phyloP scores from a whole-genome alignment of 2,329 filamentous ascomycete species.

The Chrysosporium queenslandicum region DNA sequence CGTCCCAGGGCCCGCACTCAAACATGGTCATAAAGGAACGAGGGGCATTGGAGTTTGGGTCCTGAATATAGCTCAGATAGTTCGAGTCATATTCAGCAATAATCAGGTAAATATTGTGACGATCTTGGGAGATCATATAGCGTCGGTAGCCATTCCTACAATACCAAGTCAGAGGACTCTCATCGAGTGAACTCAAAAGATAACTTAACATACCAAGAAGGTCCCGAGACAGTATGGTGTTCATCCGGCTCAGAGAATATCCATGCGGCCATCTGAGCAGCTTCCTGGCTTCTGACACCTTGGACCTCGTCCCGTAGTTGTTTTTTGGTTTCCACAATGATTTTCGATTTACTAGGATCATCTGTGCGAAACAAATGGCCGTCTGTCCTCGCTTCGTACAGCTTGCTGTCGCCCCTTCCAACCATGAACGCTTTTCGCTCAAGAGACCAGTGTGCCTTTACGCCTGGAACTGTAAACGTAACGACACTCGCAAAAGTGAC shows the following conservation, averaged over 20 bases:
- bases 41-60: background rate
- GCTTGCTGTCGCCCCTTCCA: background rate
- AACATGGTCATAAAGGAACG: conserved; percentile 2
- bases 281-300: conserved; percentile 12
- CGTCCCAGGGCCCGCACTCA: conserved; percentile 5
- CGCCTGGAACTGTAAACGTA: background rate
- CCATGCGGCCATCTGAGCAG: conserved; percentile 17
- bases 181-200: background rate
- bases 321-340: conserved; percentile 14
- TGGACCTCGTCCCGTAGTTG: background rate
- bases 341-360: background rate
- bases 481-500: conserved; percentile 5
- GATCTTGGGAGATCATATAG: conserved; percentile 15
- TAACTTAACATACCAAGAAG: background rate
- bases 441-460: background rate
- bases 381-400: conserved; percentile 14
- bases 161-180: background rate
- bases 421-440: conserved; percentile 2
- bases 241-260: conserved; percentile 14
- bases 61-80: conserved; percentile 13
- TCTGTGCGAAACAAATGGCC: conserved; percentile 9
- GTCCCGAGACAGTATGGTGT: background rate
- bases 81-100: conserved; percentile 14
- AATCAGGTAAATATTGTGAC: conserved; percentile 15
- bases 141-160: conserved; percentile 4